A percentile compares a stretch with the other conserved stretches of the same genome.
phyloP scores from a whole-genome alignment of 1,139 yeast species.

The Yamadazyma triangularis region DNA sequence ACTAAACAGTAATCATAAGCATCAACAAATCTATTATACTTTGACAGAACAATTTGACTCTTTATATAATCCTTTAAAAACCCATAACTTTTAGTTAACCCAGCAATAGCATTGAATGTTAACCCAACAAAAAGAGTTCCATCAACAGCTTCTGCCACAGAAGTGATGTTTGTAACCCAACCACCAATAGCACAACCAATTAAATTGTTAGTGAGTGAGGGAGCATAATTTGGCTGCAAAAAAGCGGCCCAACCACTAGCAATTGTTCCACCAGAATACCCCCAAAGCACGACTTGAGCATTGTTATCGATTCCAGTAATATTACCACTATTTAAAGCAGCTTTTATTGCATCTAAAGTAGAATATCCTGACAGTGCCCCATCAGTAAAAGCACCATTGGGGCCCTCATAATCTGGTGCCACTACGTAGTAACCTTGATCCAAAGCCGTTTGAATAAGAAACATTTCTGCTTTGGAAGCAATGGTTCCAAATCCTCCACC shows the following conservation, averaged over 20 bases:
- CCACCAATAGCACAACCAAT: conserved; percentile 35
- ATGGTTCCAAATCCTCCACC: conserved; percentile 15
- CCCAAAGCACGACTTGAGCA: conserved; percentile 27
- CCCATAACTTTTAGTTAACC: conserved; percentile 25
- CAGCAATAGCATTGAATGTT: conserved; percentile 21
- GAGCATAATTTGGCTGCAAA: conserved; percentile 27
- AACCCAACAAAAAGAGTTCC: conserved; percentile 25
- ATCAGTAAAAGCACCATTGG: conserved; percentile 22
- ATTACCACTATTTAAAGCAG: conserved; percentile 16
- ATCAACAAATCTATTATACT: conserved; percentile 6
- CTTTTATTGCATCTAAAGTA: conserved; percentile 24
- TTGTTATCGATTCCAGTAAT: conserved; percentile 19
- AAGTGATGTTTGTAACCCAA: conserved; percentile 18
- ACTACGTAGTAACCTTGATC: conserved; percentile 29
- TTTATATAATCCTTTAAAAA: conserved; percentile 4
- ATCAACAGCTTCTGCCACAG: conserved; percentile 20
- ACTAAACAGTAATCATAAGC: conserved; percentile 13
- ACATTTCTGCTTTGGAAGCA: conserved; percentile 19
- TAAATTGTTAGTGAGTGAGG: conserved; percentile 20
- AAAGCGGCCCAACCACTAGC: conserved; percentile 34
- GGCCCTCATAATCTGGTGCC: conserved; percentile 32
- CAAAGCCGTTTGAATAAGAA: conserved; percentile 20
- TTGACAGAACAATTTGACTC: conserved; percentile 5
- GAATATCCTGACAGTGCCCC: conserved; percentile 26
- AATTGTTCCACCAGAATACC: conserved; percentile 34